phyloP scores from a whole-genome alignment of 305 asterid species.

The Ajuga reptans region DNA sequence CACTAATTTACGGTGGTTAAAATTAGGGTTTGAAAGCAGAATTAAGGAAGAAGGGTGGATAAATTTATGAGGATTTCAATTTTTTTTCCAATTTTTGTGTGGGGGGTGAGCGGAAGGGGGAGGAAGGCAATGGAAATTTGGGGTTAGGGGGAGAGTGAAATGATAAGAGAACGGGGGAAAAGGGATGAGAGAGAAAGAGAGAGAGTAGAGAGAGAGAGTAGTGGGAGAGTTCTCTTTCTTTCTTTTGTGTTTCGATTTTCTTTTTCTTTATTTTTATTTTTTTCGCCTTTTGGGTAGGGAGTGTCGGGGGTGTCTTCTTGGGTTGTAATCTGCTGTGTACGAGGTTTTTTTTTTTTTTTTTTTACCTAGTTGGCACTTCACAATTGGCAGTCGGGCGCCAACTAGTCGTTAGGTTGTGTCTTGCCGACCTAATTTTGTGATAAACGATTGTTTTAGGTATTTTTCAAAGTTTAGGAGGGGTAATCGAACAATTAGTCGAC shows the following conservation, averaged over 20 bases:
- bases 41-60: neutral
- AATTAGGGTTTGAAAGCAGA: conserved; percentile 16
- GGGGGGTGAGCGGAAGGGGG: neutral
- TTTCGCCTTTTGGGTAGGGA: neutral
- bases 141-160: conserved; percentile 20
- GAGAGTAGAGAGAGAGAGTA: conserved; percentile 13
- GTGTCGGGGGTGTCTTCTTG: no score
- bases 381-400: no score
- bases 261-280: neutral
- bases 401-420: no score
- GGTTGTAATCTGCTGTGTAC: no score
- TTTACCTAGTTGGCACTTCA: no score
- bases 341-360: no score
- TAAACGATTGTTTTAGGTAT: no score
- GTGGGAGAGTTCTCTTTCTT: conserved; percentile 14
- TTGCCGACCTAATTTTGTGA: no score
- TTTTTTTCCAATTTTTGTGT: neutral
- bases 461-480: no score
- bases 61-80: conserved; percentile 1
- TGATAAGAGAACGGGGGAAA: conserved; percentile 28
- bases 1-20: conserved; percentile 9
- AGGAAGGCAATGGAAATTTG: conserved; percentile 21
- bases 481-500: no score
- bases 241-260: conserved; percentile 4
- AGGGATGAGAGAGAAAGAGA: neutral